Conservation (phyloP, 2,329 filamentous ascomycete genomes). For the Pyrenochaeta sp. region DNA sequence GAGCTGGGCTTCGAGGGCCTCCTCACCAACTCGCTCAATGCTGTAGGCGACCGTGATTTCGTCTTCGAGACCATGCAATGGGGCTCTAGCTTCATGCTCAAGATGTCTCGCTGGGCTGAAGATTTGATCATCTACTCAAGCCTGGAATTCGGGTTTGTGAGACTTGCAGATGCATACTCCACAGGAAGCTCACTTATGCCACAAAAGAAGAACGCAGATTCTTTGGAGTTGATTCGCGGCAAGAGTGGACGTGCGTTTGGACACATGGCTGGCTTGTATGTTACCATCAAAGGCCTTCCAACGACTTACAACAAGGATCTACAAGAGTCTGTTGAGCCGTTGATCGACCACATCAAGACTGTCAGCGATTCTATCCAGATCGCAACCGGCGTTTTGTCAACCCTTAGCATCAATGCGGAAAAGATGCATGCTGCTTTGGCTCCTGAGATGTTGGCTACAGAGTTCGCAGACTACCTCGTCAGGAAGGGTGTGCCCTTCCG, state of each 20-base stretch:
- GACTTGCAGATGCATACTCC: constrained; percentile 79
- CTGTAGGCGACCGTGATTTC: constrained; percentile 81
- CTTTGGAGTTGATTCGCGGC: constrained; percentile 77
- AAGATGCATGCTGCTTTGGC: constrained; percentile 82
- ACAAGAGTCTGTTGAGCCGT: constrained; percentile 87
- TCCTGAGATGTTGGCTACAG: constrained; percentile 82
- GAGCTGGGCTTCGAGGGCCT: constrained; percentile 83
- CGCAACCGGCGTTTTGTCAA: constrained; percentile 80
- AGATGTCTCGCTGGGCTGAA: constrained; percentile 82
- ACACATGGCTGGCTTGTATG: constrained; percentile 81
- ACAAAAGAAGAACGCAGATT: constrained; percentile 85
- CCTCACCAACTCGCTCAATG: constrained; percentile 79
- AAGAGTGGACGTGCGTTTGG: constrained; percentile 81
- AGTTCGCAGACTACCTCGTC: constrained; percentile 72
- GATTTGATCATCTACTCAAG: constrained; percentile 86
- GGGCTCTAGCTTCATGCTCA: constrained; percentile 78
- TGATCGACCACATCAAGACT: constrained; percentile 85
- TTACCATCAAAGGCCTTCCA: constrained; percentile 77
- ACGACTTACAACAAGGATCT: constrained; percentile 91
- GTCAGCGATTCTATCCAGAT: constrained; percentile 83
- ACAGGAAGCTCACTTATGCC: constrained; percentile 82
- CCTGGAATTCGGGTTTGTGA: constrained; percentile 78
- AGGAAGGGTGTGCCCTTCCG: constrained; percentile 77
- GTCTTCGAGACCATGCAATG: constrained; percentile 83
- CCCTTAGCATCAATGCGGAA: constrained; percentile 72